Percentiles rank a stretch among this genome's conserved stretches.
Evolutionary conservation across 2,329 filamentous ascomycete species (phyloP).

Genomic region (Ophiobolus disseminans): DNA sequence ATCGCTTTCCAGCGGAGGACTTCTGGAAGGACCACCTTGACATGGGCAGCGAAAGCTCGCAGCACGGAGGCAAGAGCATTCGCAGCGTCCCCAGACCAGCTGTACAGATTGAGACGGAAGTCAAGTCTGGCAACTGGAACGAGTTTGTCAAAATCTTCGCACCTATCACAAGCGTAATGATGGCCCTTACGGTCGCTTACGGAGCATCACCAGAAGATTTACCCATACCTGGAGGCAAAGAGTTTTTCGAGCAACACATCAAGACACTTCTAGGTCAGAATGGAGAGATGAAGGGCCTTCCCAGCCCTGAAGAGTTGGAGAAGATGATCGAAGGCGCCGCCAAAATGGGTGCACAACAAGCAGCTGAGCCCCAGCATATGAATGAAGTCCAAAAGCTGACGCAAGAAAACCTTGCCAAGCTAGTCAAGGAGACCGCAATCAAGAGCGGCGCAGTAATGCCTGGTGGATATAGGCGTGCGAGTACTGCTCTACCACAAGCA

Average conservation of each 20-base stretch:
- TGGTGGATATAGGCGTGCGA: slow-evolving; percentile 37
- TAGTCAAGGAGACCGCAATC: slow-evolving; percentile 49
- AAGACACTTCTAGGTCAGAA: slow-evolving; percentile 37
- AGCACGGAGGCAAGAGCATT: slow-evolving; percentile 41
- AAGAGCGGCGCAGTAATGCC: slow-evolving; percentile 44
- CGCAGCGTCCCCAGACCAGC: slow-evolving; percentile 45
- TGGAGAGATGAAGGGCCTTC: slow-evolving; percentile 43
- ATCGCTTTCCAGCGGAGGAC: slow-evolving; percentile 77
- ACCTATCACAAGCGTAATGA: slow-evolving; percentile 59
- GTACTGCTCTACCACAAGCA: slow-evolving; percentile 34
- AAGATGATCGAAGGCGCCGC: slow-evolving; percentile 48
- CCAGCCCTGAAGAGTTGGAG: slow-evolving; percentile 45
- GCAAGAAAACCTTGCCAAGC: slow-evolving; percentile 46
- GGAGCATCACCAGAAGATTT: slow-evolving; percentile 46
- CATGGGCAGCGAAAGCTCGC: slow-evolving; percentile 42
- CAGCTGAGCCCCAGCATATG: slow-evolving; percentile 32
- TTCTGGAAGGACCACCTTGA: slow-evolving; percentile 52
- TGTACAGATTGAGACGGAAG: slow-evolving; percentile 56
- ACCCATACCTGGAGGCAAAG: slow-evolving; percentile 42
- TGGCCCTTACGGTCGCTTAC: slow-evolving; percentile 56
- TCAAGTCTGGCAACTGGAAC: slow-evolving; percentile 59
- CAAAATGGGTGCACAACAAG: slow-evolving; percentile 40
- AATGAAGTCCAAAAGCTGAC: slow-evolving; percentile 42
- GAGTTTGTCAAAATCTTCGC: slow-evolving; percentile 61
- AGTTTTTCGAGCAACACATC: slow-evolving; percentile 47